Percentiles rank a stretch among this genome's conserved stretches.
Conservation (phyloP, 2,329 filamentous ascomycete genomes). For the Monilinia aucupariae region DNA sequence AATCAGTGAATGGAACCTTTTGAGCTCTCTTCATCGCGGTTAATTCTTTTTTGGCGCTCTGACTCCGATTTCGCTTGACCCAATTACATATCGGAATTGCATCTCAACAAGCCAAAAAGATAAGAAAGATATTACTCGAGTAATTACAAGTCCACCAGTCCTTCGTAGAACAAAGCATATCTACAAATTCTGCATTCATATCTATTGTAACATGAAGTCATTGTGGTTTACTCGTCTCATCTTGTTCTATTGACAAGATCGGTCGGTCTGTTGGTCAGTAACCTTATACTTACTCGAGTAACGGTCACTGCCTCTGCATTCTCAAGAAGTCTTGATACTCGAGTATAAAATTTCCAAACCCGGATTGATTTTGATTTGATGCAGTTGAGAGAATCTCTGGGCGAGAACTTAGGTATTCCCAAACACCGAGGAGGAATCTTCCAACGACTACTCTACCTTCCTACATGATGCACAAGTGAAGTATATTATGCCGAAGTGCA, state of each 20-base stretch:
- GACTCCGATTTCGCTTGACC: conserved; percentile 12
- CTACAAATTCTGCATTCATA: no score
- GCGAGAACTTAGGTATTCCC: background rate
- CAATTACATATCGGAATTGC: background rate
- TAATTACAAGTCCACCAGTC: no score
- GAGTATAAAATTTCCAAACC: background rate
- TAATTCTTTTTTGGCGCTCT: background rate
- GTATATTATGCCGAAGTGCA: conserved; percentile 1
- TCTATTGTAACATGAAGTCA: no score
- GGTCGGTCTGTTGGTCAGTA: no score
- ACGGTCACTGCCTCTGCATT: background rate
- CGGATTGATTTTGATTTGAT: background rate
- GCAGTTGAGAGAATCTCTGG: background rate
- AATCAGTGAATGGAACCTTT: background rate
- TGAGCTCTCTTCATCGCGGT: background rate
- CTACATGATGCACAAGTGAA: background rate
- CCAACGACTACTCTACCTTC: background rate
- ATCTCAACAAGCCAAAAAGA: conserved; percentile 2
- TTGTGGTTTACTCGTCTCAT: background rate
- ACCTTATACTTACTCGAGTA: no score
- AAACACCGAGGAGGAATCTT: background rate
- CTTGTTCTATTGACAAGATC: background rate
- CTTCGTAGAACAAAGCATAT: no score
- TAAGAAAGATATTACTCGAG: conserved; percentile 1
- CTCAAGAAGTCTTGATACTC: conserved; percentile 11